Evolutionary conservation across 1,284 basidiomycete species (phyloP).

Genomic region (Boletus hoseneyae): DNA sequence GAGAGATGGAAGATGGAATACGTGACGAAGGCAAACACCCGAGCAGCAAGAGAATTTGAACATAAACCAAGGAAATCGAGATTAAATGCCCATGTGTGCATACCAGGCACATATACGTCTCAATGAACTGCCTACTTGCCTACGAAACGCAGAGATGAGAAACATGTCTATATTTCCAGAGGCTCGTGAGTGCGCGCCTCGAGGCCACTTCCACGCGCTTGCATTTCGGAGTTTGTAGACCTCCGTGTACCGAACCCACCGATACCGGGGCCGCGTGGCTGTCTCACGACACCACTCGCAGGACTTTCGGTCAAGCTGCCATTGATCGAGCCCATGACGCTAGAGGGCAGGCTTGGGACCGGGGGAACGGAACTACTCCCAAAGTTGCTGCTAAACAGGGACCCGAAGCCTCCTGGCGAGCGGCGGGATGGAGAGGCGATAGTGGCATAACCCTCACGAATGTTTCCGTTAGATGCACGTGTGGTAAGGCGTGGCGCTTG

Average conservation of each 20-base stretch:
- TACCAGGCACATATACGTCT: slow-evolving; percentile 16
- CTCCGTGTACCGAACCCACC: slow-evolving; percentile 68
- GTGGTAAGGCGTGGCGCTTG: slow-evolving; percentile 77
- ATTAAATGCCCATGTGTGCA: slow-evolving; percentile 23
- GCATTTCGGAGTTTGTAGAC: slow-evolving; percentile 50
- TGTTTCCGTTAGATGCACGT: slow-evolving; percentile 86
- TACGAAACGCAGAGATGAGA: neutral
- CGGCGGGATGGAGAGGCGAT: slow-evolving; percentile 79
- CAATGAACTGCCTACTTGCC: slow-evolving; percentile 17
- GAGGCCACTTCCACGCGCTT: slow-evolving; percentile 57
- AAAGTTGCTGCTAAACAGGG: slow-evolving; percentile 49
- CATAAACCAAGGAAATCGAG: slow-evolving; percentile 13
- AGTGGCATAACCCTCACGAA: slow-evolving; percentile 87
- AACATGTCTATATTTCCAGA: slow-evolving; percentile 63
- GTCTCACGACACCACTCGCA: slow-evolving; percentile 62
- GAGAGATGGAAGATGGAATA: neutral
- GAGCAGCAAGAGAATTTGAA: slow-evolving; percentile 5
- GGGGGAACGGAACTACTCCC: slow-evolving; percentile 57
- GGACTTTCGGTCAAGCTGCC: slow-evolving; percentile 39
- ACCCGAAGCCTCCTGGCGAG: slow-evolving; percentile 64
- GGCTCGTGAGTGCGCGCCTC: slow-evolving; percentile 81
- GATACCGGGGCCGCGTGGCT: slow-evolving; percentile 74
- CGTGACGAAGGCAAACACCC: slow-evolving; percentile 7
- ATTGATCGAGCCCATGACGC: slow-evolving; percentile 46
- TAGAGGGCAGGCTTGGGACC: slow-evolving; percentile 69